Percentiles rank a stretch among this genome's conserved stretches.
Conservation (phyloP, 331 rosid genomes). For the Malus hybrid region DNA sequence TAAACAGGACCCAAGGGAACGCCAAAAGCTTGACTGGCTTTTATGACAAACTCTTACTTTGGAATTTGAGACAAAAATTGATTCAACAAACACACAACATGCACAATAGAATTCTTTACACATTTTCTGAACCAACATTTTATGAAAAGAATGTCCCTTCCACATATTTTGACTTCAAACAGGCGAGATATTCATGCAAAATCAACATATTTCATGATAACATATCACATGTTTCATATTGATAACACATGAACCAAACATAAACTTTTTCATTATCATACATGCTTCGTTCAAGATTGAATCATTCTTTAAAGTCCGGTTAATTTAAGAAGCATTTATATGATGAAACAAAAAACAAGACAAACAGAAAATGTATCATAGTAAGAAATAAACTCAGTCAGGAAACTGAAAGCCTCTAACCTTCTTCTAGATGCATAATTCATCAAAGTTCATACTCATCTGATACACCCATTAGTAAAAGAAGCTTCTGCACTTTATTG, state of each 20-base stretch:
- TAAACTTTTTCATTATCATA: neutral
- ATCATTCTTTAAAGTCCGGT: neutral
- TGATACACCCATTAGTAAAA: constrained; percentile 38
- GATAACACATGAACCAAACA: neutral
- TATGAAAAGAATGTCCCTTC: neutral
- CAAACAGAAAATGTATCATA: neutral
- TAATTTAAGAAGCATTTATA: neutral
- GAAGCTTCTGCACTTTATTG: constrained; percentile 61
- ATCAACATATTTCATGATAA: neutral
- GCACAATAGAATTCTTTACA: neutral
- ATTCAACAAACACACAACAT: neutral
- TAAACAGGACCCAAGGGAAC: neutral
- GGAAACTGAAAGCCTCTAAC: constrained; percentile 11
- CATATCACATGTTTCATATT: neutral
- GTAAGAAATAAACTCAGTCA: constrained; percentile 1
- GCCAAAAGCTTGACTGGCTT: neutral
- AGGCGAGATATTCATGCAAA: neutral
- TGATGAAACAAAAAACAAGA: neutral
- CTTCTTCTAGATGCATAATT: constrained; percentile 13
- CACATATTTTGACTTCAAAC: neutral
- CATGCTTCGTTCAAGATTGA: neutral
- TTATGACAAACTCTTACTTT: neutral
- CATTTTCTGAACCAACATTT: neutral
- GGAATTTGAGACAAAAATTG: neutral
- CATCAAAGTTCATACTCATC: constrained; percentile 22